Evolutionary conservation across 2,329 filamentous ascomycete genomes (phyloP), one percentile per base, ranked within the genome.

Genomic region (Cladosporium austrohemisphaericum): DNA sequence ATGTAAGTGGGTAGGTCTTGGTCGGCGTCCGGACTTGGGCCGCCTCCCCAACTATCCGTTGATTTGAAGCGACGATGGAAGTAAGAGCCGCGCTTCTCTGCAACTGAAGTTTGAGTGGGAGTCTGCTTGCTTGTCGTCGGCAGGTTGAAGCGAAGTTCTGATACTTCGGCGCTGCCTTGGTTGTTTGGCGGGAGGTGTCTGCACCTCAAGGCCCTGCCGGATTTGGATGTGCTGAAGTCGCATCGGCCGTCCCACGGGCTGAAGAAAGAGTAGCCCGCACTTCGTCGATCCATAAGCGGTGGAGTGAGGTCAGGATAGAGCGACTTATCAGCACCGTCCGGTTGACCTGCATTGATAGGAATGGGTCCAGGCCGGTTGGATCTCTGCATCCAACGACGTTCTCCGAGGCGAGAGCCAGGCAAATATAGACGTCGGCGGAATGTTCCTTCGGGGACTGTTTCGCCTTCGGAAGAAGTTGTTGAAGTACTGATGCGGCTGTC

Each of bases 201-300:
- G 45, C 65, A 67, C 49, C 62, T 65, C 16, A 68, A 57, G 25
- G 57, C 59, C 44, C 85, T 83, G 2, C 92, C 91, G 35, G 80
- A 84, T 49, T 82, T 77, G 29, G 86, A 85, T 0, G 90, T 93
- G 13, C 80, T 76, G 67, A 97, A 97, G 53, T 91, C 86, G 69
- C 92, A 97, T 33, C 79, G 79, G 13, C 88, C 87, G 53, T 88
- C 83, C 92, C 92, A 97, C 0, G 90, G 91, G 33, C 87, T 93
- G 16, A 75, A 71, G 64, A 96, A 96, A 1, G 82, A 79, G 67
- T 94, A 95, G 14, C 77, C 68, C 54, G 70, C 68, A 61, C 83
- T 85, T 25, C 77, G 76, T 0, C 82, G 75, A 44, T 67, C 64
- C 5, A 55, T 46, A 29, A 49, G 41, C n/a, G 54, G 38, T 5